phyloP scores from a whole-genome alignment of 345 rosid genomes.

The Acer negundo region DNA sequence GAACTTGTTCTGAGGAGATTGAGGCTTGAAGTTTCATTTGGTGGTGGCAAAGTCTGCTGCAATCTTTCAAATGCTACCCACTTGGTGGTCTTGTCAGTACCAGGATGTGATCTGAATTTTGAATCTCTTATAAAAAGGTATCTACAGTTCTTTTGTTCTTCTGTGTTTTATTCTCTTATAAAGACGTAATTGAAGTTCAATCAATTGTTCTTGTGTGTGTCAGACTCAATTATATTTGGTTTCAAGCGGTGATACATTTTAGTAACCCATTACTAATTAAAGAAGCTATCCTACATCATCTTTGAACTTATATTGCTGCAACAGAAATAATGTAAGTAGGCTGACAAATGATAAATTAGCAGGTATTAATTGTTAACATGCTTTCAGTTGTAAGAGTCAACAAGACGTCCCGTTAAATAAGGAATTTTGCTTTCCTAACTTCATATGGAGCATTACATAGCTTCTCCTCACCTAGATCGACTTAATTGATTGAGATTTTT shows the following conservation, averaged over 20 bases:
- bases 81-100: constrained; percentile 52
- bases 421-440: not conserved
- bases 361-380: not conserved
- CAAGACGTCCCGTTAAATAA: not conserved
- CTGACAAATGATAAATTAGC: not conserved
- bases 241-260: not conserved
- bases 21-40: constrained; percentile 68
- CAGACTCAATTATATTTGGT: not conserved
- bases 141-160: not conserved
- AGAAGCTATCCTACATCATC: not conserved
- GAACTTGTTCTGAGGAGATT: constrained; percentile 63
- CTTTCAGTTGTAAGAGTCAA: not conserved
- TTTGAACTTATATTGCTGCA: not conserved
- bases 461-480: not conserved
- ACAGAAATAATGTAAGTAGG: not conserved
- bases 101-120: constrained; percentile 51
- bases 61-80: constrained; percentile 69
- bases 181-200: constrained; percentile 40
- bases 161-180: constrained; percentile 35
- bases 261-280: not conserved
- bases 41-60: constrained; percentile 74
- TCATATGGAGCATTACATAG: not conserved
- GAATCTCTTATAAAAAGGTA: constrained; percentile 53
- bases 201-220: not conserved
- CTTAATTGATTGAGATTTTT: not conserved